phyloP scores from a whole-genome alignment of 2,329 filamentous ascomycete genomes.

The Penicillium hordei region DNA sequence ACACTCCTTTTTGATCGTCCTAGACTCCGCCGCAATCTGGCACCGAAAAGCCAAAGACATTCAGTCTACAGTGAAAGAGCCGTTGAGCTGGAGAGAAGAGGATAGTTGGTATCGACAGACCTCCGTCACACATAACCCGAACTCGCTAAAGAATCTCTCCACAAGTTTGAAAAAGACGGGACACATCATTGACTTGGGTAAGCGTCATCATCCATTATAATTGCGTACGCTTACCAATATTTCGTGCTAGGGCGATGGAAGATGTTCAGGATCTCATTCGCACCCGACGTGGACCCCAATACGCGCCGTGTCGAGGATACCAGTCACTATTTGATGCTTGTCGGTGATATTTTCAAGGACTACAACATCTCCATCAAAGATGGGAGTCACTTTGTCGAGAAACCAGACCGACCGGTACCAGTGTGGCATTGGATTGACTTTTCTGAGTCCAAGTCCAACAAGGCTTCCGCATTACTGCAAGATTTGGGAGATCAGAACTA shows the following conservation, averaged over 20 bases:
- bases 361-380: slow-evolving; percentile 65
- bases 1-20: slow-evolving; percentile 38
- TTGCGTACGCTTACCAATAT: slow-evolving; percentile 7
- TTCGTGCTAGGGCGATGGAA: slow-evolving; percentile 59
- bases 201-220: slow-evolving; percentile 14
- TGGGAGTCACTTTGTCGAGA: slow-evolving; percentile 44
- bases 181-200: slow-evolving; percentile 61
- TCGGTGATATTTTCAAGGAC: slow-evolving; percentile 62
- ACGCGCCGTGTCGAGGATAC: slow-evolving; percentile 15
- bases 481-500: slow-evolving; percentile 37
- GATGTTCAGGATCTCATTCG: slow-evolving; percentile 56
- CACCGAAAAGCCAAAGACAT: slow-evolving; percentile 41
- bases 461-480: slow-evolving; percentile 34
- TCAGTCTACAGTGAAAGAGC: slow-evolving; percentile 43
- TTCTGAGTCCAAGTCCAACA: slow-evolving; percentile 23
- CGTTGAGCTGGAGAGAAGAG: slow-evolving; percentile 54
- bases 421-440: slow-evolving; percentile 46
- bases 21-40: slow-evolving; percentile 49
- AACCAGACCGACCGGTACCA: slow-evolving; percentile 18
- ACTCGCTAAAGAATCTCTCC: slow-evolving; percentile 35
- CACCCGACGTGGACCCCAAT: slow-evolving; percentile 16
- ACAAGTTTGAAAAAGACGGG: slow-evolving; percentile 51
- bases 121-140: slow-evolving; percentile 54
- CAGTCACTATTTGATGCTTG: slow-evolving; percentile 37
- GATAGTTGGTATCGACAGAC: slow-evolving; percentile 65